Conservation (phyloP, 2,329 filamentous ascomycete genomes). For the Neopestalotiopsis sp. region DNA sequence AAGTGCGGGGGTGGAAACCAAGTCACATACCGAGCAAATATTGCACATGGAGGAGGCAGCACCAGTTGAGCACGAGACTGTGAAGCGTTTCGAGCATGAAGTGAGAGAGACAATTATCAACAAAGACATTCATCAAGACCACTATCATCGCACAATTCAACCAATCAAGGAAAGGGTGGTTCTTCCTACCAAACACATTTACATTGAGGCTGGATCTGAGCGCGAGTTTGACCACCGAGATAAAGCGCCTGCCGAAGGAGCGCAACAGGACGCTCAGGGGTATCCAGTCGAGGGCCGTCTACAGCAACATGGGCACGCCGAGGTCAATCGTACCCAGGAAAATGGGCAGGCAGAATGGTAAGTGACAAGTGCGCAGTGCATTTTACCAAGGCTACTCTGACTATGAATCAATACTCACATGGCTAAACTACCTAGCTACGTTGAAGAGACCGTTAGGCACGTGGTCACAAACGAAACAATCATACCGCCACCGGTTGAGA, state of each 20-base stretch:
- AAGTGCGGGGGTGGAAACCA: background rate
- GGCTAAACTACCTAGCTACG: background rate
- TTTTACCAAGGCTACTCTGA: background rate
- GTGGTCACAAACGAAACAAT: conserved; percentile 6
- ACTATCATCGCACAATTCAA: conserved; percentile 8
- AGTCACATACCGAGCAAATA: background rate
- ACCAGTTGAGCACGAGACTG: conserved; percentile 6
- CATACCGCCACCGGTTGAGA: background rate
- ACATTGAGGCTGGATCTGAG: background rate
- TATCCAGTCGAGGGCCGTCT: background rate
- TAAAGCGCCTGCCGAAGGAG: background rate
- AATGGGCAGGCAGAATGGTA: background rate
- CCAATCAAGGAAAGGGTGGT: conserved; percentile 7
- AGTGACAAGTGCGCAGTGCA: background rate
- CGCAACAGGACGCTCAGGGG: background rate
- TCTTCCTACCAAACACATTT: background rate
- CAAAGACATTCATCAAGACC: conserved; percentile 10
- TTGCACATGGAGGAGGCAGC: conserved; percentile 2
- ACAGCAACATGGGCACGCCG: background rate
- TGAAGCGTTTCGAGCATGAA: conserved; percentile 8
- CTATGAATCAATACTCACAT: background rate
- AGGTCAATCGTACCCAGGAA: background rate
- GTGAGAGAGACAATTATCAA: background rate
- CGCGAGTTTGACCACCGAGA: background rate
- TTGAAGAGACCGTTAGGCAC: conserved; percentile 2